Conservation (phyloP, 2,329 filamentous ascomycete genomes). For the Aspergillus neoniger region DNA sequence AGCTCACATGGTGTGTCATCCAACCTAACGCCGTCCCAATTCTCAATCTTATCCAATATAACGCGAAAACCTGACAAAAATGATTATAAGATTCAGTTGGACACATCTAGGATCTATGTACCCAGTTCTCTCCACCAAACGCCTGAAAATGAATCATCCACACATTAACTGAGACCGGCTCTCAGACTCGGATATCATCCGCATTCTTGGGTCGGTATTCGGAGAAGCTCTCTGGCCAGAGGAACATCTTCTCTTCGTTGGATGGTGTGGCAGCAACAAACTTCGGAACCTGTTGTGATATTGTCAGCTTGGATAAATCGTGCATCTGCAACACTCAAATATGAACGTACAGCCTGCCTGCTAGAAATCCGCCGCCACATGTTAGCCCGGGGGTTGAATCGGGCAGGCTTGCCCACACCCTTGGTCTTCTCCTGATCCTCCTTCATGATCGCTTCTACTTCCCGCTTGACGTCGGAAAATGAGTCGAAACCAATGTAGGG, state of each 20-base stretch:
- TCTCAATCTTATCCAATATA: too few relatives aligned
- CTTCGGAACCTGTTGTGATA: slow-evolving; percentile 42
- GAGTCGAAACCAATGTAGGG: slow-evolving; percentile 64
- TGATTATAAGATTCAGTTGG: background rate
- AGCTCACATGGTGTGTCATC: too few relatives aligned
- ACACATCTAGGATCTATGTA: background rate
- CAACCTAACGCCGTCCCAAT: background rate
- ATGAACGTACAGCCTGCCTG: slow-evolving; percentile 52
- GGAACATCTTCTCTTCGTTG: slow-evolving; percentile 62
- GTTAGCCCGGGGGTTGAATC: slow-evolving; percentile 69
- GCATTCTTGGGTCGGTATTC: slow-evolving; percentile 42
- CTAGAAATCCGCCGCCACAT: slow-evolving; percentile 66
- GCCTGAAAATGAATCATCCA: background rate
- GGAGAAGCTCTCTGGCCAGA: slow-evolving; percentile 63
- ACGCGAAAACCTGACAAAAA: too few relatives aligned
- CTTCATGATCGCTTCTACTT: slow-evolving; percentile 59
- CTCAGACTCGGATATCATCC: slow-evolving; percentile 13
- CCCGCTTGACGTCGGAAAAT: slow-evolving; percentile 65
- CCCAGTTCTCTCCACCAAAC: background rate
- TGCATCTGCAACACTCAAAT: slow-evolving; percentile 18
- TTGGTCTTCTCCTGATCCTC: slow-evolving; percentile 64
- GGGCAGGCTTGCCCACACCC: slow-evolving; percentile 59
- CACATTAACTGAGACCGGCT: background rate
- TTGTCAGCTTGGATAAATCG: slow-evolving; percentile 20
- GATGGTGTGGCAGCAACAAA: slow-evolving; percentile 55